phyloP scores from a whole-genome alignment of 2,329 filamentous ascomycete species.

The Teratosphaeria epicoccoides region DNA sequence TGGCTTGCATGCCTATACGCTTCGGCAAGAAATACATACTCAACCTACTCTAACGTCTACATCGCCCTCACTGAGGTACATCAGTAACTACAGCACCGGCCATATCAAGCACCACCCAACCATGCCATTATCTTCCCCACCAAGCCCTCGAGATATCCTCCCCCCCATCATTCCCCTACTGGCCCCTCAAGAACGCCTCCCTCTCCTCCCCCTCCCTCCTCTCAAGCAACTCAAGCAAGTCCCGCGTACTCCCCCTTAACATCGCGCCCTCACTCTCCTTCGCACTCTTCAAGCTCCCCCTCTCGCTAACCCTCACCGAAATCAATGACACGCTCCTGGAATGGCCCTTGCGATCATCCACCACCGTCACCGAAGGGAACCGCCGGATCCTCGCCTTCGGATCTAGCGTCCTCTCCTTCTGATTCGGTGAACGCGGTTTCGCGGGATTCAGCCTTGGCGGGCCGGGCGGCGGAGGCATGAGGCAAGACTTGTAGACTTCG shows the following conservation, averaged over 20 bases:
- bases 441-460: constrained; percentile 10
- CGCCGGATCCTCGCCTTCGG: constrained; percentile 9
- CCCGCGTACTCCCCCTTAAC: constrained; percentile 29
- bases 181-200: constrained; percentile 18
- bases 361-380: constrained; percentile 23
- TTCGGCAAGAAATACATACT: too few relatives aligned
- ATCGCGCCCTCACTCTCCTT: constrained; percentile 1
- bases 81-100: too few relatives aligned
- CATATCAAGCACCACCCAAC: too few relatives aligned
- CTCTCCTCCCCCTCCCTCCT: constrained; percentile 27
- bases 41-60: too few relatives aligned
- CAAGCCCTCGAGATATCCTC: too few relatives aligned
- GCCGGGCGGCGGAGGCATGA: constrained; percentile 2
- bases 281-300: background rate
- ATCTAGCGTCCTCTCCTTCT: constrained; percentile 4
- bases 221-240: constrained; percentile 29
- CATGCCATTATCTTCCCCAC: too few relatives aligned
- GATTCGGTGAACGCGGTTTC: constrained; percentile 11
- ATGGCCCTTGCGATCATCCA: constrained; percentile 24
- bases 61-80: too few relatives aligned
- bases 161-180: too few relatives aligned
- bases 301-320: constrained; percentile 8
- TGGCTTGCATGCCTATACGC: too few relatives aligned
- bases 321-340: constrained; percentile 20
- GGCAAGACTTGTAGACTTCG: constrained; percentile 11